Evolutionary conservation across 306 rosid genomes (phyloP).

Genomic region (Gleditsia sinensis): DNA sequence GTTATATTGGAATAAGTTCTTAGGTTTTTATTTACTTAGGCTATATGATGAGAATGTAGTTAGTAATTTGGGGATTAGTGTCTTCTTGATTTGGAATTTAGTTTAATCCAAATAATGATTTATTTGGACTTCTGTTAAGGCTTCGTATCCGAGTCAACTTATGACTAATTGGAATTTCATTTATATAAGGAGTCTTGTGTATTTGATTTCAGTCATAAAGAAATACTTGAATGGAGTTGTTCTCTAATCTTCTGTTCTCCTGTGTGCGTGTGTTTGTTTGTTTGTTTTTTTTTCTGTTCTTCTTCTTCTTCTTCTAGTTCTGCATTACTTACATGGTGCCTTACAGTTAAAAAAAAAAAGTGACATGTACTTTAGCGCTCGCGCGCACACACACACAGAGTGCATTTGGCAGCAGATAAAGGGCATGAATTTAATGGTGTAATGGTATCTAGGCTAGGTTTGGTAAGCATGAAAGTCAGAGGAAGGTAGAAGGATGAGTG

Average conservation of each 20-base stretch:
- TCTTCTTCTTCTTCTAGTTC: not conserved
- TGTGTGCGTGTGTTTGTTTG: too few relatives aligned
- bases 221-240: not conserved
- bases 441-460: not conserved
- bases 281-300: too few relatives aligned
- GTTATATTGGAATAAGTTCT: not conserved
- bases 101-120: not conserved
- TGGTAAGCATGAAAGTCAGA: not conserved
- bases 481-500: not conserved
- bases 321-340: not conserved
- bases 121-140: not conserved
- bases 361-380: too few relatives aligned
- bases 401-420: not conserved
- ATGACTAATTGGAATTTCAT: not conserved
- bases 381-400: too few relatives aligned
- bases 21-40: not conserved
- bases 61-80: not conserved
- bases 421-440: not conserved
- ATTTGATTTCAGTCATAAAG: not conserved
- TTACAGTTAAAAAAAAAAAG: not conserved
- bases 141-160: not conserved
- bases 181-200: not conserved
- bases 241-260: not conserved
- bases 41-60: not conserved
- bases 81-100: not conserved